Evolutionary conservation across 495 filamentous ascomycete genomes (phyloP).

Genomic region (Geoglossum glabrum): DNA sequence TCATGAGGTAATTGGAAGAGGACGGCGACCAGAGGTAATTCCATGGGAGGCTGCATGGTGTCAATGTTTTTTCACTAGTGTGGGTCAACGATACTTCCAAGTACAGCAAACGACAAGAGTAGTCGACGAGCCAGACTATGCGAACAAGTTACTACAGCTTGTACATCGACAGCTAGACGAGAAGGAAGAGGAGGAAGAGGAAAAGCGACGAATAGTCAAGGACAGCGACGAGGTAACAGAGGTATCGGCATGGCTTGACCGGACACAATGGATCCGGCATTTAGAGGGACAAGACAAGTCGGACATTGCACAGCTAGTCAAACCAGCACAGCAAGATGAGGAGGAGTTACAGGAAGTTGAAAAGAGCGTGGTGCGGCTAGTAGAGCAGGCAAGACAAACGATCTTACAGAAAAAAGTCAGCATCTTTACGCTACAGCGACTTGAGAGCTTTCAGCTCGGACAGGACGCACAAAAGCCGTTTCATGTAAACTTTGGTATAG

Average conservation of each 20-base stretch:
- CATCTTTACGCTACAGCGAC: not conserved
- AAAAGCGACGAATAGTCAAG: not conserved
- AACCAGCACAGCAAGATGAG: not conserved
- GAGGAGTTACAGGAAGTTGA: not conserved
- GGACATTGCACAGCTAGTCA: not conserved
- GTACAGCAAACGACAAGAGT: not conserved
- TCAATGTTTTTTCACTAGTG: not conserved
- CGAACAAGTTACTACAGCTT: not conserved
- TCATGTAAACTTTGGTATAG: no score
- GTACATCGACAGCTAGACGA: not conserved
- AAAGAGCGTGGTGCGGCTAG: not conserved
- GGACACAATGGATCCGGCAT: not conserved
- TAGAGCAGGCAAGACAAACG: not conserved
- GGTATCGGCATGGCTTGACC: not conserved
- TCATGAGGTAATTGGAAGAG: not conserved
- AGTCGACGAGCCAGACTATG: not conserved
- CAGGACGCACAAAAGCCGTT: not conserved
- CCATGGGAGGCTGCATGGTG: not conserved
- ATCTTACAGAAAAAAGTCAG: not conserved
- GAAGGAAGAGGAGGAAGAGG: not conserved
- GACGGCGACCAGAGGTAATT: not conserved
- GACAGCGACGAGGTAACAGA: not conserved
- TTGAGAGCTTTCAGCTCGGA: not conserved
- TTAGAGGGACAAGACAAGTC: not conserved
- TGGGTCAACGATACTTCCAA: not conserved